A percentile compares a stretch with the other conserved stretches of the same genome.
Evolutionary conservation across 2,329 filamentous ascomycete species (phyloP).

Genomic region (Sordariomycetes sp.): DNA sequence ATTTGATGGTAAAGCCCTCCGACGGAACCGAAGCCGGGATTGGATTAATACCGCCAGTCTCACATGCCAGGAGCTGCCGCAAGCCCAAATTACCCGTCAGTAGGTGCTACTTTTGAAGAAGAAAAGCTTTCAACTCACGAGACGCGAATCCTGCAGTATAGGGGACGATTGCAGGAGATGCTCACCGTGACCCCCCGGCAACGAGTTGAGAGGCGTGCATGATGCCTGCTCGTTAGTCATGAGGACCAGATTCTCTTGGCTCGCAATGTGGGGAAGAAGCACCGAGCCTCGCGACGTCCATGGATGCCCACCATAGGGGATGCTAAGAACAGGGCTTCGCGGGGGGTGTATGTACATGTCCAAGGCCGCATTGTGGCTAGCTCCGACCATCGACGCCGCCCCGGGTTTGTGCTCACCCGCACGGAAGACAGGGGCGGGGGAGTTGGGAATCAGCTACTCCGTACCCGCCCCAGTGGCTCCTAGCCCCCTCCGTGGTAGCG

Average conservation of each 20-base stretch:
- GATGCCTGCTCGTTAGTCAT: not conserved
- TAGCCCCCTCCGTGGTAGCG: not conserved
- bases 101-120: not conserved
- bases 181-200: not conserved
- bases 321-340: not conserved
- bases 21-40: not conserved
- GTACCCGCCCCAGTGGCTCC: not conserved
- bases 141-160: not conserved
- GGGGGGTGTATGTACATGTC: not conserved
- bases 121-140: not conserved
- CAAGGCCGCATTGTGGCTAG: not conserved
- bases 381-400: not conserved
- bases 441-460: not conserved
- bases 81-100: not conserved
- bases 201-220: not conserved
- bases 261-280: not conserved
- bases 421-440: not conserved
- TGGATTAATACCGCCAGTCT: not conserved
- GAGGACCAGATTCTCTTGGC: not conserved
- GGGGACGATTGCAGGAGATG: not conserved
- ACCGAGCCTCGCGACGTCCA: not conserved
- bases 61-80: not conserved
- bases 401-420: not conserved
- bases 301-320: not conserved
- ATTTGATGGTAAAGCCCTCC: not conserved